Base-by-base conservation (phyloP, 2,329 filamentous ascomycete species). In the Emergomyces africanus region DNA sequence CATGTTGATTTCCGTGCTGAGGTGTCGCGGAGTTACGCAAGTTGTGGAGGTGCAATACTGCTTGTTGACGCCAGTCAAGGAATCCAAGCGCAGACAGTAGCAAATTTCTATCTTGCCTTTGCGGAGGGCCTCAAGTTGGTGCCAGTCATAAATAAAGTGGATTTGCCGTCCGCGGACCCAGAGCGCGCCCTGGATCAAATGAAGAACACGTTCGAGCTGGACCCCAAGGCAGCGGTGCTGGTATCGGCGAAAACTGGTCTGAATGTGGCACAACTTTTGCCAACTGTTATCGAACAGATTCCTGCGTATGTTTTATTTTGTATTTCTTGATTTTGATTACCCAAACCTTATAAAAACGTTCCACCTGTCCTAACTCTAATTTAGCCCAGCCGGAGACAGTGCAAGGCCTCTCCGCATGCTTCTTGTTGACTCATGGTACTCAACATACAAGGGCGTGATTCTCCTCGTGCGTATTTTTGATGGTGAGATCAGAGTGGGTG, bases 1-100 rank as follows among this genome's bases (percentile, higher is more conserved):
- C 94, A 99, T 76, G 94, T 99, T 60, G 94, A 99, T 76, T 99
- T 99, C 73, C 83, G 94, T 59, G 94, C 94, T 54, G 94, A 99
- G 74, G 94, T 99, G 12, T 95, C 90, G 39, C 83, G 94, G 54
- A 96, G 90, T 63, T 99, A 99, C 77, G 92, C 92, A 57, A 95
- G 89, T 68, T 99, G 94, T 71, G 92, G 91, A 63, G 95, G 94
- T 56, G 92, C 94, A 0, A 72, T 99, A 61, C 79, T 99, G 57
- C 83, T 99, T 1, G 92, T 99, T 2, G 94, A 99, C 78, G 94
- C 92, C 8, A 95, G 89, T 66, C 94, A 99, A 74, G 94, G 94
- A 51, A 86, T 99, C 2, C 94, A 99, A 76, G 94, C 94, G 5
- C 94, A 99, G 78, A 99, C 94, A 0, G 94, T 99, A 9, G 94